Conservation (phyloP, 2,329 filamentous ascomycete species). For the Didymella glomerata region DNA sequence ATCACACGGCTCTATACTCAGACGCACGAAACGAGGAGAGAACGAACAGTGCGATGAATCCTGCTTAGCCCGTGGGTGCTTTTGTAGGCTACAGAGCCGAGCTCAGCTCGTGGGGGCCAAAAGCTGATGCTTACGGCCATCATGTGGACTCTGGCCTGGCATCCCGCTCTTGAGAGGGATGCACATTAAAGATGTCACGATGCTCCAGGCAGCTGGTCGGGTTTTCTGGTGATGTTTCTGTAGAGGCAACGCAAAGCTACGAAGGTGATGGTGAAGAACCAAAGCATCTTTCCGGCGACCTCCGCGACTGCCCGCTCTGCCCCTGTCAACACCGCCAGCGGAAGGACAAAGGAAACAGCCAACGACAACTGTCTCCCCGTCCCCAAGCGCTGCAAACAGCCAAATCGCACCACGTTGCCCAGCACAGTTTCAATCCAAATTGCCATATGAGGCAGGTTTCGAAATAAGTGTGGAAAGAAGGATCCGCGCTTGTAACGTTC, state of each 20-base stretch:
- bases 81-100: not conserved
- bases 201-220: too few relatives aligned
- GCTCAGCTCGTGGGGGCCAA: not conserved
- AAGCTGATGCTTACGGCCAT: not conserved
- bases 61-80: not conserved
- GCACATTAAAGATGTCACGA: too few relatives aligned
- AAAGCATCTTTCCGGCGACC: not conserved
- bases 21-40: too few relatives aligned
- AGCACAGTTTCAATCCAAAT: not conserved
- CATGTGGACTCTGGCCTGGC: too few relatives aligned
- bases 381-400: constrained; percentile 12
- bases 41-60: too few relatives aligned
- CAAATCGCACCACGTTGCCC: not conserved
- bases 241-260: too few relatives aligned
- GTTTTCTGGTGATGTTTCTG: too few relatives aligned
- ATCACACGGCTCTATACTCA: too few relatives aligned
- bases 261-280: too few relatives aligned
- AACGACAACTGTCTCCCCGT: constrained; percentile 3
- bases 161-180: too few relatives aligned
- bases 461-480: constrained; percentile 12
- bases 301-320: not conserved
- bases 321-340: not conserved
- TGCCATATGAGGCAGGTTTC: constrained; percentile 10
- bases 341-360: constrained; percentile 15
- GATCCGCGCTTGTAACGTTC: constrained; percentile 18